Evolutionary conservation across 1,139 yeast genomes (phyloP), one percentile per base, ranked within the genome.

Genomic region (Meyerozyma guilliermondii): DNA sequence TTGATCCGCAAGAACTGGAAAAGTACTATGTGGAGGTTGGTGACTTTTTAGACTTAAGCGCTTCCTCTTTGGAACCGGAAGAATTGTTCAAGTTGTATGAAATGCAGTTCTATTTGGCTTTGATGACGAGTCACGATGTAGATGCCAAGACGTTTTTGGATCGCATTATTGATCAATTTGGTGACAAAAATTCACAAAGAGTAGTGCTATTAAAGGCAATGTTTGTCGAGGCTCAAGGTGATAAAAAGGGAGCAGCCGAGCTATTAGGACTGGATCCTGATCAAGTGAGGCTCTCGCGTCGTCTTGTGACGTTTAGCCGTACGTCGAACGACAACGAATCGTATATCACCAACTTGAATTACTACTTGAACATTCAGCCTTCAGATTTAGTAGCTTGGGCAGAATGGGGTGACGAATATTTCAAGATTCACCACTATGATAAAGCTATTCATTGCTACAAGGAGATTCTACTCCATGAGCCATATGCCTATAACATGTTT

Each of bases 311-410:
- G 1, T 59, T 63, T 44, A 57, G 65, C 38, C 52, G 71, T 24
- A 51, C 51, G 27, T 42, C 45, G 11, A 50, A 47, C 24, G 54
- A 52, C 17, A 38, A 46, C 17, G 50, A 60, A 53, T 59, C 62
- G 49, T 83, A 80, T 55, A 72, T 81, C 38, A 63, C 65, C 38
- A 76, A 72, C 47, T 67, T 86, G 48, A 60, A 65, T 30, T 66
- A 63, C 44, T 76, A 74, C 52, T 60, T 82, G 41, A 76, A 77
- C 40, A 58, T 71, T 42, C 78, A 75, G 51, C 96, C 97, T 1
- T 61, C 81, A 26, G 98, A 92, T 60, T 66, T 78, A 6, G 80
- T 83, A 50, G 67, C 87, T 1, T 88, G 95, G 95, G 73, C 80
- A 39, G 95, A 87, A 61, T 68, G 88, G 45, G 85, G 81, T 5